Conservation (phyloP, 768 basidiomycete species). For the Pseudohyphozyma bogoriensis region DNA sequence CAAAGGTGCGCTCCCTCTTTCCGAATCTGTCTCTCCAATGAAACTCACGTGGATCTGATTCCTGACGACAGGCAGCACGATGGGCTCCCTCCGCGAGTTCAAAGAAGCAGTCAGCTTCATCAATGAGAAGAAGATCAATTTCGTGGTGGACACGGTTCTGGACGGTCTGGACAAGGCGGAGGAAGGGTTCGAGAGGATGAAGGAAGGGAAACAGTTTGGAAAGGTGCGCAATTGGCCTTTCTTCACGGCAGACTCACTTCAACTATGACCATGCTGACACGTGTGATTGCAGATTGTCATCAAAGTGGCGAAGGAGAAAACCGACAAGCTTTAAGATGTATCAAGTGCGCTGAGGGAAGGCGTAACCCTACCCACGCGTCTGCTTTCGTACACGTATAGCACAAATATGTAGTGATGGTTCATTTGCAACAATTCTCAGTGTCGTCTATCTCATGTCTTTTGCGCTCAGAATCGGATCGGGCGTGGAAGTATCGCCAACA, state of each 20-base stretch:
- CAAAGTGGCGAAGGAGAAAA: neutral
- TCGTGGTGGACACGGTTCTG: conserved; percentile 60
- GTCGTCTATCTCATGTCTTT: too few species aligned
- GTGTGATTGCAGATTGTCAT: neutral
- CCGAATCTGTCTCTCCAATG: neutral
- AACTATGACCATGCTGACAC: neutral
- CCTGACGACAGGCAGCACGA: conserved; percentile 55
- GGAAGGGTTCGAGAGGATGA: conserved; percentile 60
- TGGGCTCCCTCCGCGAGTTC: conserved; percentile 71
- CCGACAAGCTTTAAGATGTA: neutral
- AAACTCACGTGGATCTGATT: neutral
- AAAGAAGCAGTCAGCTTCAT: conserved; percentile 62
- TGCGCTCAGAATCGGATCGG: too few species aligned
- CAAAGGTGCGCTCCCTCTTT: conserved; percentile 46
- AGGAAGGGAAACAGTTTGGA: conserved; percentile 60
- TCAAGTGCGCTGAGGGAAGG: too few species aligned
- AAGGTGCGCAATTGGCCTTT: too few species aligned
- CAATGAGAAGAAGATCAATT: conserved; percentile 54
- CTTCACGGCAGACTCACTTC: conserved; percentile 30
- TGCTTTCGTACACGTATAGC: too few species aligned
- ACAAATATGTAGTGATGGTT: too few species aligned
- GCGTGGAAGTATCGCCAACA: too few species aligned
- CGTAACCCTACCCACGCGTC: too few species aligned
- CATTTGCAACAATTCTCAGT: too few species aligned
- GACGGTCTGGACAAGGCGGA: conserved; percentile 56